Evolutionary conservation across 2,329 filamentous ascomycete genomes (phyloP), one percentile per base, ranked within the genome.

Genomic region (Claviceps sorghi): DNA sequence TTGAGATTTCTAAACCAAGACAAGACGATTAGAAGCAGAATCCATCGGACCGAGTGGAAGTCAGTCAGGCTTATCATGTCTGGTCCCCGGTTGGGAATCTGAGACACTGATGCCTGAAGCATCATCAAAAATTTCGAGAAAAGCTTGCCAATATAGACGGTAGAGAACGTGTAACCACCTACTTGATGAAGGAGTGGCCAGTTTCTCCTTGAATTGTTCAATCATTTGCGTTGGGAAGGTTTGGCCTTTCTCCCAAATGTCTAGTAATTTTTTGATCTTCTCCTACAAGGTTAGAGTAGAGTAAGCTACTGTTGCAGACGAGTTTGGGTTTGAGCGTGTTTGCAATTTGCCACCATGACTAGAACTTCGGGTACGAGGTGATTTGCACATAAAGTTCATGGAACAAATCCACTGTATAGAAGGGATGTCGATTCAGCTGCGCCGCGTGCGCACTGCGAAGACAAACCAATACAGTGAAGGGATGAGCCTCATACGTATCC

Each of bases 231-330:
- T 67, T 29, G 93, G 89, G 68, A 98, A 97, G 22, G 90, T 97
- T 65, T 86, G 84, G 58, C 88, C 88, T 64, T 93, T 93, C 67
- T 96, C 90, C 93, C 93, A 98, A 60, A 98, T 98, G 66, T 95
- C 90, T 71, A 97, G 75, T 61, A 98, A 79, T 68, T 97, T 97
- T 60, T 70, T 71, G 69, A 97, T 91, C 74, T 96, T 97, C 67
- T 95, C 88, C 86, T 93, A 84, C 74, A 82, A 66, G 59, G 65
- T 58, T 64, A 65, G 59, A 60, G 64, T 64, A 57, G 54, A 57
- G 74, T 77, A 63, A 67, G 65, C 61, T 65, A 67, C 64, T 57
- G 50, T 61, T 58, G 60, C 34, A 51, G 53, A 51, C 49, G 3
- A 61, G 51, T 34, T 30, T 43, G 32, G 49, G 45, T 19, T 41